These are phyloP conservation scores for Fusarium setosum DNA, from an alignment of 2,329 filamentous ascomycete species.

Conservation along the genomic window DNA sequence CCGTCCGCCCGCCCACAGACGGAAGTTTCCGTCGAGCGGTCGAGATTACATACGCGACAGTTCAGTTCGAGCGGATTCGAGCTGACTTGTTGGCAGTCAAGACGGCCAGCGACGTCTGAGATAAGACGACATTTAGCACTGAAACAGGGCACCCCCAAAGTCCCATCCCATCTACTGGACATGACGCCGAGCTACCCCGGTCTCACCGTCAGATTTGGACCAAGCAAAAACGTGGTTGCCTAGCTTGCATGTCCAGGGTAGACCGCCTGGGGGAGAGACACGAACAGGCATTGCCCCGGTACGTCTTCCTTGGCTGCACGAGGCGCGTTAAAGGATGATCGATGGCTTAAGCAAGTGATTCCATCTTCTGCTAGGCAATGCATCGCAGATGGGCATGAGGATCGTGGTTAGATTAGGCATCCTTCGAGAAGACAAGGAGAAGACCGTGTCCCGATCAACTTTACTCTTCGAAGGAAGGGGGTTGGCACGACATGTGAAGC, in stretches of 20 bases:
- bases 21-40: slow-evolving; percentile 5
- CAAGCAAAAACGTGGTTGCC: slow-evolving; percentile 31
- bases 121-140: slow-evolving; percentile 11
- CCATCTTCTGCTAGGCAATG: neutral
- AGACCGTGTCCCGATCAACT: neutral
- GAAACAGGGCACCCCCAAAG: slow-evolving; percentile 16
- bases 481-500: no score
- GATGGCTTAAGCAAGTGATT: slow-evolving; percentile 2
- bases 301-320: neutral
- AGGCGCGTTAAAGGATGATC: neutral
- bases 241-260: slow-evolving; percentile 6
- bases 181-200: neutral
- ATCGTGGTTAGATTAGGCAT: slow-evolving; percentile 19
- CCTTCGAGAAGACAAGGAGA: slow-evolving; percentile 24
- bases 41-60: slow-evolving; percentile 13
- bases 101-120: neutral
- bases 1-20: neutral
- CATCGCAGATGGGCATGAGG: slow-evolving; percentile 5
- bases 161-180: neutral
- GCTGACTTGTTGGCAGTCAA: neutral
- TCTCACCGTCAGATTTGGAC: slow-evolving; percentile 2
- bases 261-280: neutral
- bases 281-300: slow-evolving; percentile 10
- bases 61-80: neutral
- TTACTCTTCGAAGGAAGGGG: no score